Evolutionary conservation across 106 monocot species (phyloP).

Genomic region (Dendrobium officinale): DNA sequence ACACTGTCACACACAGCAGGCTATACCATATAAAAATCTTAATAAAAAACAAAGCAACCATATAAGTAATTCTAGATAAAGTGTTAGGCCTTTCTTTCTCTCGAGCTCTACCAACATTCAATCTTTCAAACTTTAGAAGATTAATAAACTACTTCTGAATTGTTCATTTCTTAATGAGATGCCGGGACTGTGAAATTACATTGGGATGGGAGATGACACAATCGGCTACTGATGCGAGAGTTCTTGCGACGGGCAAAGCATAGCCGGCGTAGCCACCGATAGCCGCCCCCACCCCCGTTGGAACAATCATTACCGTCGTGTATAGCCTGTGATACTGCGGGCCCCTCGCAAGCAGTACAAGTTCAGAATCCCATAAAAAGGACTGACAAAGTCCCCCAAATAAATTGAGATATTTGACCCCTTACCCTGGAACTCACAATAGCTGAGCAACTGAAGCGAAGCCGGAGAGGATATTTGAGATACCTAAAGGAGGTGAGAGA

Average conservation of each 20-base stretch:
- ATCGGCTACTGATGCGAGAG: slow-evolving; percentile 72
- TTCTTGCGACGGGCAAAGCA: slow-evolving; percentile 76
- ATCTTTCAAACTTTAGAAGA: no score
- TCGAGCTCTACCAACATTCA: no score
- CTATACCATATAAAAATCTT: no score
- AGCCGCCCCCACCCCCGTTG: slow-evolving; percentile 83
- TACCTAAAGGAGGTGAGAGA: background rate
- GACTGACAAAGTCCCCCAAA: background rate
- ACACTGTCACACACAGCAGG: no score
- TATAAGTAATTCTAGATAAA: no score
- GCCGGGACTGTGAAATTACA: slow-evolving; percentile 16
- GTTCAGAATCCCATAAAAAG: background rate
- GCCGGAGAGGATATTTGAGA: background rate
- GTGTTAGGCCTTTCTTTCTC: no score
- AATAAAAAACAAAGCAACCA: no score
- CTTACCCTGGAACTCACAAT: background rate
- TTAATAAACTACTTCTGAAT: no score
- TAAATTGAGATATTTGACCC: background rate
- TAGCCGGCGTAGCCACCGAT: slow-evolving; percentile 91
- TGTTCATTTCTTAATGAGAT: background rate
- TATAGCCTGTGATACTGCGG: slow-evolving; percentile 47
- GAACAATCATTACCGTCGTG: slow-evolving; percentile 89
- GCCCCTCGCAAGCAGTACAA: background rate
- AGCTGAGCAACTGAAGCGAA: slow-evolving; percentile 7
- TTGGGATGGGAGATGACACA: slow-evolving; percentile 96